Evolutionary conservation across 495 filamentous ascomycete genomes (phyloP).

Genomic region (Talaromyces nanjingensis): DNA sequence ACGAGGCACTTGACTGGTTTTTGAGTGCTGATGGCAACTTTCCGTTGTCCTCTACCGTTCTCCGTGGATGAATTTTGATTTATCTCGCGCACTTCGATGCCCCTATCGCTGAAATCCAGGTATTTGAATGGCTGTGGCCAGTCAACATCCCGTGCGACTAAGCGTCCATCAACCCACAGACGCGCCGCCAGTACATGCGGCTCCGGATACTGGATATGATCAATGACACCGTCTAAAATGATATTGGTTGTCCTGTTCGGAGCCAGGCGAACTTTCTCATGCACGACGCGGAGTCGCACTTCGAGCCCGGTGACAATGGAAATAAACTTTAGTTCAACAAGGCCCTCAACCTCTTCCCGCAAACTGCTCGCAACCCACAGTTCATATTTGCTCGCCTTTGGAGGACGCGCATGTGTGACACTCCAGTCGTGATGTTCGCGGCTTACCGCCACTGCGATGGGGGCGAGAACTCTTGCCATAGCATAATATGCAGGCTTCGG

Average conservation of each 20-base stretch:
- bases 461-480: conserved; percentile 61
- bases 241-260: conserved; percentile 75
- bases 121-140: conserved; percentile 96
- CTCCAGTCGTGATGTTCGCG: conserved; percentile 59
- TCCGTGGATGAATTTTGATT: background rate
- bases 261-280: conserved; percentile 46
- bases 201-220: conserved; percentile 47
- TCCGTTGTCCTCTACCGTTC: background rate
- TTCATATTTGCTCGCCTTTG: conserved; percentile 52
- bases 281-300: conserved; percentile 49
- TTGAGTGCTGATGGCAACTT: conserved; percentile 16
- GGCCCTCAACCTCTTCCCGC: conserved; percentile 41
- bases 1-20: conserved; percentile 37
- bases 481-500: conserved; percentile 88
- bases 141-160: conserved; percentile 73
- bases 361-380: conserved; percentile 75
- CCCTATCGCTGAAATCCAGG: conserved; percentile 52
- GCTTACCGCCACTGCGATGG: conserved; percentile 53
- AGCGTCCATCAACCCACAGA: conserved; percentile 52
- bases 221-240: conserved; percentile 50
- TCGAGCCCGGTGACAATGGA: conserved; percentile 61
- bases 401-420: conserved; percentile 55
- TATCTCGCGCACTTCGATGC: conserved; percentile 18
- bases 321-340: conserved; percentile 63
- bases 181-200: conserved; percentile 46